Percentiles rank a stretch among this genome's conserved stretches.
Conservation (phyloP, 164 flowering plant species). For the Umbilicus rupestris region DNA sequence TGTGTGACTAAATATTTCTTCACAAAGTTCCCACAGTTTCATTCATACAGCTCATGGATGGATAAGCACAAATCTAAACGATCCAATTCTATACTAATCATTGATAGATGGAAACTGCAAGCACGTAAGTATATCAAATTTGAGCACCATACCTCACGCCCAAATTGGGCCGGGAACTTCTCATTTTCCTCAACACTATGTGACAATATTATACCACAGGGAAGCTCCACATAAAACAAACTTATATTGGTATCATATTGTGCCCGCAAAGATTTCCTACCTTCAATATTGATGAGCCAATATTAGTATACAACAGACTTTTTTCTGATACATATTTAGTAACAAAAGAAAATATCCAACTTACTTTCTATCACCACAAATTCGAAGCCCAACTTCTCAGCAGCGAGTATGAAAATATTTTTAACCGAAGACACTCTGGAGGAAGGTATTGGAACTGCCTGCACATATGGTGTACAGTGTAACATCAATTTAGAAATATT, state of each 20-base stretch:
- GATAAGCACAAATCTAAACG: background rate
- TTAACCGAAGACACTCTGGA: constrained; percentile 44
- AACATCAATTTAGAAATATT: background rate
- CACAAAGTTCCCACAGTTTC: background rate
- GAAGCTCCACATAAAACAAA: constrained; percentile 81
- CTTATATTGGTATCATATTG: constrained; percentile 36
- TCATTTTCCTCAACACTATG: constrained; percentile 63
- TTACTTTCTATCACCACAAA: constrained; percentile 50
- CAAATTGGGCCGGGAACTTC: constrained; percentile 80
- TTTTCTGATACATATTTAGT: background rate
- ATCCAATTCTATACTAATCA: background rate
- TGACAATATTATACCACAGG: constrained; percentile 56
- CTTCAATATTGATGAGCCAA: constrained; percentile 20
- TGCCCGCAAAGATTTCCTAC: constrained; percentile 40
- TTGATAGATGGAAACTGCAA: background rate
- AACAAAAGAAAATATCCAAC: constrained; percentile 11
- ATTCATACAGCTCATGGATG: background rate
- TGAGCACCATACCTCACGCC: constrained; percentile 68
- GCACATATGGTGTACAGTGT: constrained; percentile 11
- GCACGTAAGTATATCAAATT: background rate
- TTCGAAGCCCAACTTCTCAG: constrained; percentile 66
- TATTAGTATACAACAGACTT: background rate
- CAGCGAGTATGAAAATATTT: constrained; percentile 55
- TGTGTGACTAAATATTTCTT: too few relatives aligned
- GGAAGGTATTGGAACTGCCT: constrained; percentile 83